A percentile compares a stretch with the other conserved stretches of the same genome.
phyloP scores from a whole-genome alignment of 1,139 yeast species.

The Geotrichum restrictum region DNA sequence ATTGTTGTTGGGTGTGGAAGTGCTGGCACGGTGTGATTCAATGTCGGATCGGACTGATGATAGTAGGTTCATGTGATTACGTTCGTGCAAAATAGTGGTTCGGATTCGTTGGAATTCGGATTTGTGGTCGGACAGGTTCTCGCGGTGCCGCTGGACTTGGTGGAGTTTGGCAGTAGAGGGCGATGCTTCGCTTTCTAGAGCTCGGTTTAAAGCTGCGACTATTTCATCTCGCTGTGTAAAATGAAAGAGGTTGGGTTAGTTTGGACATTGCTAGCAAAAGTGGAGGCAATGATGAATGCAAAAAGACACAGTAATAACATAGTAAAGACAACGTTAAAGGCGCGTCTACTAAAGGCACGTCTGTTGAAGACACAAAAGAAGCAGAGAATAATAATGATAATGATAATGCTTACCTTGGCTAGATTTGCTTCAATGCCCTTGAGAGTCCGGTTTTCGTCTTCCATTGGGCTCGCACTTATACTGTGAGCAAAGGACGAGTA shows the following conservation, averaged over 20 bases:
- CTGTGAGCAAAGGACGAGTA: constrained; percentile 54
- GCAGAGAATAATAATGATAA: not conserved
- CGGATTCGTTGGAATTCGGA: constrained; percentile 58
- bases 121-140: constrained; percentile 67
- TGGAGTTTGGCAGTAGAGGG: constrained; percentile 70
- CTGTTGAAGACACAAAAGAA: not conserved
- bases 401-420: constrained; percentile 28
- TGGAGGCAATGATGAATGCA: no score
- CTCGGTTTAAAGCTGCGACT: constrained; percentile 40
- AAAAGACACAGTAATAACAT: no score
- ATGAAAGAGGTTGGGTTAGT: constrained; percentile 4
- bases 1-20: constrained; percentile 50
- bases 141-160: constrained; percentile 80
- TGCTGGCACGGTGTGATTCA: constrained; percentile 50
- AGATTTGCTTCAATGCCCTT: constrained; percentile 45
- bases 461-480: constrained; percentile 46
- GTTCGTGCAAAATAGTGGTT: constrained; percentile 61
- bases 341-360: no score
- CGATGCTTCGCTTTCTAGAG: constrained; percentile 56
- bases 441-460: constrained; percentile 47
- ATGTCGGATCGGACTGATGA: constrained; percentile 77
- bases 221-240: constrained; percentile 45
- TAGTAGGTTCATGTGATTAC: constrained; percentile 69
- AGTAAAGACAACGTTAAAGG: no score
- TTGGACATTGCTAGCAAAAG: not conserved